Percentiles rank a stretch among this genome's conserved stretches.
Evolutionary conservation across 2,329 filamentous ascomycete species (phyloP).

Genomic region (Lomentospora prolificans): DNA sequence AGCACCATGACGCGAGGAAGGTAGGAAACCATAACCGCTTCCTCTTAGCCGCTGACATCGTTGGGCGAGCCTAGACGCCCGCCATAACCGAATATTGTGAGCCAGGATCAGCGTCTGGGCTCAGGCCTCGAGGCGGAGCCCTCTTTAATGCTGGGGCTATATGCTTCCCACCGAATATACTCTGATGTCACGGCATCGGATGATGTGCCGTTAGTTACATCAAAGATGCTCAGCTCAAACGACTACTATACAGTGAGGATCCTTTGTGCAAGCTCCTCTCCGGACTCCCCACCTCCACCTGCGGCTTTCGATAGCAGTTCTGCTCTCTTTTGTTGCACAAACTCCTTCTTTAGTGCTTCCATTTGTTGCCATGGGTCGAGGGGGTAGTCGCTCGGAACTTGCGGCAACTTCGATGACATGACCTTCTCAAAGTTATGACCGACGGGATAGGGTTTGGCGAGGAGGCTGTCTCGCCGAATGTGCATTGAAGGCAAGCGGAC

Average conservation of each 20-base stretch:
- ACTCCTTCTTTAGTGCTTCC: conserved; percentile 36
- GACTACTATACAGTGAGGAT: neutral
- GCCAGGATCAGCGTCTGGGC: too few species aligned
- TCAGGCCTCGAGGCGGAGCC: too few species aligned
- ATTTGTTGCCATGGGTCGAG: conserved; percentile 37
- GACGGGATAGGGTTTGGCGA: conserved; percentile 32
- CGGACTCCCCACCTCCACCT: conserved; percentile 24
- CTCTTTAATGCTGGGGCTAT: too few species aligned
- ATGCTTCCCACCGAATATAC: too few species aligned
- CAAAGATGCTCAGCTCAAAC: too few species aligned
- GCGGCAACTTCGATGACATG: conserved; percentile 27
- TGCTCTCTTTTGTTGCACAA: conserved; percentile 31
- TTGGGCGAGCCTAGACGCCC: too few species aligned
- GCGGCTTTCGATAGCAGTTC: conserved; percentile 31
- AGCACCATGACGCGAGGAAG: too few species aligned
- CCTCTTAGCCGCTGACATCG: too few species aligned
- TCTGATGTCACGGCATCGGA: too few species aligned
- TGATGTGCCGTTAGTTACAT: too few species aligned
- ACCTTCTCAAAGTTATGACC: conserved; percentile 35
- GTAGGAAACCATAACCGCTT: too few species aligned
- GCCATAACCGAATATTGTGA: too few species aligned
- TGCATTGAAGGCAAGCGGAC: conserved; percentile 54
- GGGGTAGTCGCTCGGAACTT: conserved; percentile 24
- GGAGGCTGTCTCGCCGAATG: conserved; percentile 42
- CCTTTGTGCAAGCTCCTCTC: conserved; percentile 26